Conservation (phyloP, 2,329 filamentous ascomycete genomes). For the Huntiella omanensis region DNA sequence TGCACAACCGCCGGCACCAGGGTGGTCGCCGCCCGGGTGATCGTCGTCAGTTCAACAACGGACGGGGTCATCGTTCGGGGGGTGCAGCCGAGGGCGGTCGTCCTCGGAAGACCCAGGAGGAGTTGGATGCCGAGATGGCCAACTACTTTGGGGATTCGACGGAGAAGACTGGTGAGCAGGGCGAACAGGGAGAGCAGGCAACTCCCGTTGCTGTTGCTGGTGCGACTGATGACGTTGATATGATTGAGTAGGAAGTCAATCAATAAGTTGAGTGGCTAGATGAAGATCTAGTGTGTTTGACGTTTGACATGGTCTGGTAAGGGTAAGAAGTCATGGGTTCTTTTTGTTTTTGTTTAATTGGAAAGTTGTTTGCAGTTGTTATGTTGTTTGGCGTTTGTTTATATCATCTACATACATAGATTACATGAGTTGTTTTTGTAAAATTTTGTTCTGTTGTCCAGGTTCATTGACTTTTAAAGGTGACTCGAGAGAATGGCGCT, state of each 20-base stretch:
- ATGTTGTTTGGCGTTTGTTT: slow-evolving; percentile 33
- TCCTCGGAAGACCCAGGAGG: slow-evolving; percentile 71
- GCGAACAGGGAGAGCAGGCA: slow-evolving; percentile 12
- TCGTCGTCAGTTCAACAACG: slow-evolving; percentile 23
- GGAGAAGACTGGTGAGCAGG: slow-evolving; percentile 11
- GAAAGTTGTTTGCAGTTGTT: slow-evolving; percentile 22
- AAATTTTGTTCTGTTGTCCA: too few species aligned
- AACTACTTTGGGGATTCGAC: slow-evolving; percentile 54
- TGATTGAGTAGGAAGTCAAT: slow-evolving; percentile 38
- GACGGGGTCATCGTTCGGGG: slow-evolving; percentile 14
- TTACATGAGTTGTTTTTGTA: too few species aligned
- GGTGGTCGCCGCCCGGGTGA: slow-evolving; percentile 32
- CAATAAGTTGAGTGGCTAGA: too few species aligned
- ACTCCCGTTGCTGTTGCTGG: not conserved
- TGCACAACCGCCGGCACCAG: slow-evolving; percentile 15
- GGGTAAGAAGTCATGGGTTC: not conserved
- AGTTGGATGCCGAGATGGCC: slow-evolving; percentile 91
- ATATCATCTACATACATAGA: slow-evolving; percentile 28
- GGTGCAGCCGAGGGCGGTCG: slow-evolving; percentile 26
- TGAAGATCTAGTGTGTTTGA: not conserved
- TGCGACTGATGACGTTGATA: slow-evolving; percentile 44
- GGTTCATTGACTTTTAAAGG: not conserved
- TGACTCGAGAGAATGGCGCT: slow-evolving; percentile 8
- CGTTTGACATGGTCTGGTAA: not conserved
- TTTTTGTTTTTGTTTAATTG: not conserved